Conservation (phyloP, 2,329 filamentous ascomycete genomes). For the Pseudogymnoascus sp. region DNA sequence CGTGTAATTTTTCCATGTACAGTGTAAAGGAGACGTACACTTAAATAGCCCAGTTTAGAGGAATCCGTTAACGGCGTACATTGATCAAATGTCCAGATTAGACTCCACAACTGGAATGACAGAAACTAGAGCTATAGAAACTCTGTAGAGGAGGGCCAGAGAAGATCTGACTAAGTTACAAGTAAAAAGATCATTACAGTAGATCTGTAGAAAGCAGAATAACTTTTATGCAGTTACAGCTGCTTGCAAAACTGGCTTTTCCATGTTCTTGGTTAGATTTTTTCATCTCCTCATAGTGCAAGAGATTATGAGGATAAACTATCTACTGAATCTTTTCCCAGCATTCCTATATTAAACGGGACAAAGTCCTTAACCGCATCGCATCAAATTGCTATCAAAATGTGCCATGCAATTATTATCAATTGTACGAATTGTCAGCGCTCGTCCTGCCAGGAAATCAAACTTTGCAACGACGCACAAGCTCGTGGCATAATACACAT, state of each 20-base stretch:
- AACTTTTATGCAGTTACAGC: not conserved
- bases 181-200: not conserved
- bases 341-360: not conserved
- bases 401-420: not conserved
- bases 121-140: not conserved
- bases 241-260: not conserved
- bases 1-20: not conserved
- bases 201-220: not conserved
- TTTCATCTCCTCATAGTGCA: not conserved
- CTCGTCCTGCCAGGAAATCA: not conserved
- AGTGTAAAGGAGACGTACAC: not conserved
- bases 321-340: not conserved
- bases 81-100: not conserved
- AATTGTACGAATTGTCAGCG: not conserved
- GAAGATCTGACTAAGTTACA: not conserved
- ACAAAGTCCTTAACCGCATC: not conserved
- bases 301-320: not conserved
- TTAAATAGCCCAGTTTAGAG: not conserved
- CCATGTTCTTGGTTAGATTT: not conserved
- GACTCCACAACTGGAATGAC: not conserved
- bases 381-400: not conserved
- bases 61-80: not conserved
- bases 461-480: not conserved
- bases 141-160: not conserved
- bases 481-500: not conserved